Base-by-base conservation (phyloP, 345 rosid genomes). In the Ailanthus altissimus region DNA sequence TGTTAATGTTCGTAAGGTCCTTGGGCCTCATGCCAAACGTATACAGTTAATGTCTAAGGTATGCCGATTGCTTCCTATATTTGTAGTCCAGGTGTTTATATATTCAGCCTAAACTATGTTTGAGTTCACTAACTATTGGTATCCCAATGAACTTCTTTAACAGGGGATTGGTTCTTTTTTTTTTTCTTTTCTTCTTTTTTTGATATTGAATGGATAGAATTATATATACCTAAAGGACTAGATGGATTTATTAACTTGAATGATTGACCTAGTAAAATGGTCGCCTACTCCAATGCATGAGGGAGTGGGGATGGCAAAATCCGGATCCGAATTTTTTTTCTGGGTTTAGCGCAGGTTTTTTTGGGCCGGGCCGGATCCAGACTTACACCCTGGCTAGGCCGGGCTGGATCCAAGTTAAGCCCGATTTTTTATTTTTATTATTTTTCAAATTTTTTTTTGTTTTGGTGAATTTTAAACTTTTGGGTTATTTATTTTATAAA, bases 11-110 rank as follows among this genome's bases (percentile, higher is more conserved):
- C 92, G 95, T 9, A 89, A 85, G 85, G 95, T 92, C 80, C 97
- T 93, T 72, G 98, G 98, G 20, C 81, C 87, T 40, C 89, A 91
- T 83, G 92, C 94, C 36, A 92, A 92, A 80, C 78, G 73, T 40
- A 93, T 93, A 47, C 86, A 84, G 82, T 78, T 93, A 67, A 93
- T 93, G 98, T 93, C 98, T 0, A 93, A 93, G 98, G 98, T 93
- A 88, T 15, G 73, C 45, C 20, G 23, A 32, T 67, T 67, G 60
- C 70, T 28, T 54, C 77, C 18, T 56, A 10, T 75, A 4, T 74
- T 54, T 14, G 7, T 54, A 65, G 12, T 67, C n/a, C 9, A 16
- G 25, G 43, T 49, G 18, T 58, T 69, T 14, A 4, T 49, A 26
- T 38, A 38, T 47, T 58, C 14, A 20, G 43, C 46, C 61, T 59